These are phyloP conservation scores for Boletales sp. DNA, from an alignment of 768 basidiomycete species.

Conservation along the genomic window DNA sequence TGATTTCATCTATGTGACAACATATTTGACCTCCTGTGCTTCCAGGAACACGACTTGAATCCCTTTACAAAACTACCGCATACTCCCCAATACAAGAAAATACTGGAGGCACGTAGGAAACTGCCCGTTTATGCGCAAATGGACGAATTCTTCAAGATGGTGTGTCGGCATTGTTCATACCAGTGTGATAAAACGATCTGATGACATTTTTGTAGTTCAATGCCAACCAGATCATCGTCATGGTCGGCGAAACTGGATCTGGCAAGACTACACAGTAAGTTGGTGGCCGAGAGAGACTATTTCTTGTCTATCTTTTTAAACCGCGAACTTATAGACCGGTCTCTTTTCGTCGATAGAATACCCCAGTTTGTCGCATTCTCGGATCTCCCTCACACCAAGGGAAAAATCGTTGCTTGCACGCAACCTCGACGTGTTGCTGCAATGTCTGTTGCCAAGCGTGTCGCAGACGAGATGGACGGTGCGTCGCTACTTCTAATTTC, in stretches of 20 bases:
- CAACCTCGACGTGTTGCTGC: constrained; percentile 96
- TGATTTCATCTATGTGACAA: not conserved
- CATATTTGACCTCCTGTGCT: not conserved
- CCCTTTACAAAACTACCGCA: constrained; percentile 85
- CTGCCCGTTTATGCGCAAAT: constrained; percentile 91
- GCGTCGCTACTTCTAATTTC: constrained; percentile 27
- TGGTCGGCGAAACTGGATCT: constrained; percentile 93
- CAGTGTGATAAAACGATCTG: not conserved
- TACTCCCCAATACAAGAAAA: constrained; percentile 78
- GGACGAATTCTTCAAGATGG: constrained; percentile 88
- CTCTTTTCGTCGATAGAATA: constrained; percentile 55
- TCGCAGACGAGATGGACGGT: constrained; percentile 99
- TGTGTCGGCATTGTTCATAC: constrained; percentile 38
- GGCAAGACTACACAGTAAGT: constrained; percentile 95
- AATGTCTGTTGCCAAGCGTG: constrained; percentile 97
- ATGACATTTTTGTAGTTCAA: constrained; percentile 19
- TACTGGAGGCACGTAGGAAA: constrained; percentile 79
- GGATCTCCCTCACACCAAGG: constrained; percentile 85
- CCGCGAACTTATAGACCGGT: constrained; percentile 27
- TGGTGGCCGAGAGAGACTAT: constrained; percentile 12
- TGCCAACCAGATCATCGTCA: constrained; percentile 74
- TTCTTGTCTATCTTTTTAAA: constrained; percentile 18
- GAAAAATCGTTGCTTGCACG: constrained; percentile 93
- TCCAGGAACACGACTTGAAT: constrained; percentile 74
- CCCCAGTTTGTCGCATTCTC: constrained; percentile 95